A percentile compares a stretch with the other conserved stretches of the same genome.
Evolutionary conservation across 2,329 filamentous ascomycete species (phyloP).

Genomic region (Ophiocordyceps camponoti-floridani): DNA sequence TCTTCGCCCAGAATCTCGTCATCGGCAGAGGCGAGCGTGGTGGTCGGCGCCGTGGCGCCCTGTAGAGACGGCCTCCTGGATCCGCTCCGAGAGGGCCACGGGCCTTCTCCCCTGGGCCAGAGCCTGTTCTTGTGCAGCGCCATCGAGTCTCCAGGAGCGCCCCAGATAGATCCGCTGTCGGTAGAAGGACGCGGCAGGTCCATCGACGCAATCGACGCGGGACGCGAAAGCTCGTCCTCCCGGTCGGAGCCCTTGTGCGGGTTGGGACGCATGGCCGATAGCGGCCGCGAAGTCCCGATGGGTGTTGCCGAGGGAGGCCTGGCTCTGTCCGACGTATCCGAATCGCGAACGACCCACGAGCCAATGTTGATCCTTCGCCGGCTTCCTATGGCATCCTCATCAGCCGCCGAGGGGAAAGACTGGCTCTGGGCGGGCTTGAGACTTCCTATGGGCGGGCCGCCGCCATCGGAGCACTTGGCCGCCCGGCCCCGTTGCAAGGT

Average conservation of each 20-base stretch:
- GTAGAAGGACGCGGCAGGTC: constrained; percentile 63
- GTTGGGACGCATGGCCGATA: constrained; percentile 24
- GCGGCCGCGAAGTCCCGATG: constrained; percentile 15
- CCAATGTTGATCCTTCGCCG: constrained; percentile 41
- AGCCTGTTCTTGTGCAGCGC: constrained; percentile 36
- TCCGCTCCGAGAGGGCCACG: constrained; percentile 43
- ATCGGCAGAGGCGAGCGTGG: constrained; percentile 43
- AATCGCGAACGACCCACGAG: constrained; percentile 39
- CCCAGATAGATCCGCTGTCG: constrained; percentile 61
- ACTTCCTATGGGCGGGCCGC: constrained; percentile 46
- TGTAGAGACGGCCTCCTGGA: constrained; percentile 71
- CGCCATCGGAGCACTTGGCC: constrained; percentile 32
- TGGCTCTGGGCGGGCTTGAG: constrained; percentile 58
- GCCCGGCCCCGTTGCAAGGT: constrained; percentile 42
- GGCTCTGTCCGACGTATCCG: constrained; percentile 23
- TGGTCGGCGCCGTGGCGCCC: constrained; percentile 46
- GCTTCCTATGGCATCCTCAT: constrained; percentile 32
- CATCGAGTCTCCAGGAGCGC: constrained; percentile 28
- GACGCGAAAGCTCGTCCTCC: constrained; percentile 42
- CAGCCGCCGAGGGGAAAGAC: constrained; percentile 50
- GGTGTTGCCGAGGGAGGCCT: constrained; percentile 7
- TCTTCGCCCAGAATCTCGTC: constrained; percentile 45
- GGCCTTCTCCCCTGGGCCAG: constrained; percentile 43
- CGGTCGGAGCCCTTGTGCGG: constrained; percentile 35
- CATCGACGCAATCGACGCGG: constrained; percentile 48